Conservation (phyloP, 371 early-diverging fungal genomes). For the Fennellomyces sp. region DNA sequence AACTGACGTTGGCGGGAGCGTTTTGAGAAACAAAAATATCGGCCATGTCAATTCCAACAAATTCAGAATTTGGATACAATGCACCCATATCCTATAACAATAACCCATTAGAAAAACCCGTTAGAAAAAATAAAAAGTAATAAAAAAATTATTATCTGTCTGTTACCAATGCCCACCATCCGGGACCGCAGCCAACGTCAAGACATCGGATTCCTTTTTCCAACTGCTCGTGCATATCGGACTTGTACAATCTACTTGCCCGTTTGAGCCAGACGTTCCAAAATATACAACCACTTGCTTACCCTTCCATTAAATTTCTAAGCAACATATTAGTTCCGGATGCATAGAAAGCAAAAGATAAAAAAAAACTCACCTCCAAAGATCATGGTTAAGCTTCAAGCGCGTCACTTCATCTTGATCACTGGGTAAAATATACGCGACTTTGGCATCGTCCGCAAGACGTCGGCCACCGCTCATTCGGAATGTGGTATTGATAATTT, state of each 20-base stretch:
- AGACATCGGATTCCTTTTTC: conserved; percentile 37
- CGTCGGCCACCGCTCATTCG: conserved; percentile 30
- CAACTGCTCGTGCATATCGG: conserved; percentile 43
- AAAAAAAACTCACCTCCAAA: conserved; percentile 34
- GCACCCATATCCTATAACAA: conserved; percentile 43
- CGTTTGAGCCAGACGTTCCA: too few relatives aligned
- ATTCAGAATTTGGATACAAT: conserved; percentile 44
- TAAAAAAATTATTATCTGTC: too few relatives aligned
- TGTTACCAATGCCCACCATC: conserved; percentile 45
- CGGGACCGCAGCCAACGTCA: conserved; percentile 55
- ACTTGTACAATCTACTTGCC: conserved; percentile 39
- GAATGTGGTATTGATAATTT: conserved; percentile 7
- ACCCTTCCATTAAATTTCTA: conserved; percentile 12
- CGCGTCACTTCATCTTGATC: conserved; percentile 42
- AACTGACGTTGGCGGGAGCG: conserved; percentile 32
- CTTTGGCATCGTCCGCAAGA: conserved; percentile 27
- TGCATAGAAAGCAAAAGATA: neutral
- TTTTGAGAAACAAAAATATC: conserved; percentile 32
- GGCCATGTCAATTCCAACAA: conserved; percentile 50
- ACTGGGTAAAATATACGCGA: conserved; percentile 48
- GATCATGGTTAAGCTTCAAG: conserved; percentile 34
- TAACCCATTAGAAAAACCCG: neutral
- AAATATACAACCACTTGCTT: neutral
- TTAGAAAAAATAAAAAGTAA: too few relatives aligned
- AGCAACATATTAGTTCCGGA: neutral